Base-by-base conservation (phyloP, 140 eudicot species). In the Artemisia princeps region DNA sequence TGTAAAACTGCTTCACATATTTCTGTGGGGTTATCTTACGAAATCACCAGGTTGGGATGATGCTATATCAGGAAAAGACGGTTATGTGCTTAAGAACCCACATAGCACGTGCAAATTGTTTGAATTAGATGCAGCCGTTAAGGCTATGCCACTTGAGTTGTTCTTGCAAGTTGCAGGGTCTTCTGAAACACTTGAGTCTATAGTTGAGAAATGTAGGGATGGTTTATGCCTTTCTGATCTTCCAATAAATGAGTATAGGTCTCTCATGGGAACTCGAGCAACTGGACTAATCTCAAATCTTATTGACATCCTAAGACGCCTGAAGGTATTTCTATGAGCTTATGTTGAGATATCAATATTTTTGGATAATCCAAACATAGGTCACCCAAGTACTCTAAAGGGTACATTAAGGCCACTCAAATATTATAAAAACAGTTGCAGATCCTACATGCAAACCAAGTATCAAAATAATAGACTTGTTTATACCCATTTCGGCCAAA, bases 131-230 rank as follows among this genome's bases (percentile, higher is more conserved):
- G 68, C 79, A 68, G 89, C 89, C 59, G 75, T 85, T 12, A 91
- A 77, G 81, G 78, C 87, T 74, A 81, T 87, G 95, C 98, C 98
- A 7, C 85, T 91, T 55, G 98, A 87, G 82, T 66, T 91, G 77
- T 91, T 83, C 77, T 72, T 91, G 74, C 95, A 91, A 77, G 85
- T 85, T 60, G 92, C 76, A 6, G 96, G 98, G 30, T 87, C 98
- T 49, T 65, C 74, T 65, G 71, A 79, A 42, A 82, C 69, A 49
- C 76, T 74, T 46, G 91, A 88, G 67, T 82, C 81, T 71, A n/a
- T 82, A 84, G 48, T 78, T 76, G 95, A 85, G 76, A 83, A 88
- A 77, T 88, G 96, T 73, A 80, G 67, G 69, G 78, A 30, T 55
- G 89, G 95, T 53, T 64, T 83, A 76, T 73, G 82, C 72, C 95